Evolutionary conservation across 148 eudicot species (phyloP), one percentile per base, ranked within the genome.

Genomic region (Limonium bicolor): DNA sequence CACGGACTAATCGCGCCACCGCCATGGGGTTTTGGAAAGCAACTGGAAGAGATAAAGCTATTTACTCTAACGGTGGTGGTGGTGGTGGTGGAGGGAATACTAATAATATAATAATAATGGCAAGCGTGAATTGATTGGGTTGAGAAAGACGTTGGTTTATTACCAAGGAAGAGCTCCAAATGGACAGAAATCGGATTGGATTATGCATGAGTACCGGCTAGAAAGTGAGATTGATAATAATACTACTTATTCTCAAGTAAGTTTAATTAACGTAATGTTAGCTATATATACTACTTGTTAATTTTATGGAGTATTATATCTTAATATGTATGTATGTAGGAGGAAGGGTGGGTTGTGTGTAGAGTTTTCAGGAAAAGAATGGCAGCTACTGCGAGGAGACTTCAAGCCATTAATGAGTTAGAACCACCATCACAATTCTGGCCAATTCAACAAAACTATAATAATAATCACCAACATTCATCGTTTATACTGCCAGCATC

Each of bases 261-360:
- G n/a, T n/a, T n/a, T n/a, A n/a, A n/a, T n/a, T n/a, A n/a, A n/a
- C n/a, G n/a, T n/a, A n/a, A n/a, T n/a, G n/a, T n/a, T n/a, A n/a
- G n/a, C n/a, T n/a, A n/a, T n/a, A n/a, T n/a, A n/a, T n/a, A n/a
- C n/a, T n/a, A n/a, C n/a, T n/a, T n/a, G n/a, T n/a, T n/a, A n/a
- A n/a, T n/a, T n/a, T n/a, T n/a, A n/a, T n/a, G n/a, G n/a, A n/a
- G n/a, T n/a, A n/a, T n/a, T n/a, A n/a, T n/a, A n/a, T n/a, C n/a
- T n/a, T n/a, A n/a, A 50, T 92, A 85, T 86, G 95, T 63, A 47
- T 62, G 85, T 66, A 27, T 21, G 15, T 36, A 18, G 88, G 94
- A 84, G 66, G 94, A 84, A 73, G 94, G 94, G 6, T 84, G 94
- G 94, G 94, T 73, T 6, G 79, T 84, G 6, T 84, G 88, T 52